Percentiles rank a stretch among this genome's conserved stretches.
These are phyloP conservation scores for Fragaria ananassa DNA, from an alignment of 306 rosid species.

Conservation along the genomic window DNA sequence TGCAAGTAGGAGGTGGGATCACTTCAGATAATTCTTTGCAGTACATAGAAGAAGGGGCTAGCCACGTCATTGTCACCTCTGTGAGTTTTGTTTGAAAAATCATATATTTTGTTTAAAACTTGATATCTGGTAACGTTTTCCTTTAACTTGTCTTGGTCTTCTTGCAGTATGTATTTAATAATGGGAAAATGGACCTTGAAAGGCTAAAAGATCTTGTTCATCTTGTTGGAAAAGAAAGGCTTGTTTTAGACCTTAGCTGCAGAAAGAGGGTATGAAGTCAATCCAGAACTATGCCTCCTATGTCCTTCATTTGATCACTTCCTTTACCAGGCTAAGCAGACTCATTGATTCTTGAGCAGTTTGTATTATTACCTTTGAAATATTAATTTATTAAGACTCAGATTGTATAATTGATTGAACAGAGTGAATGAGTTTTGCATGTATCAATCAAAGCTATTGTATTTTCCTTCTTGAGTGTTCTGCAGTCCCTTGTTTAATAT, in stretches of 20 bases:
- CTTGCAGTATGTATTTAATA: constrained; percentile 76
- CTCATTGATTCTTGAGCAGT: background rate
- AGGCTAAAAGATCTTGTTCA: constrained; percentile 77
- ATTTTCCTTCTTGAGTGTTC: background rate
- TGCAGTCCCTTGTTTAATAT: background rate
- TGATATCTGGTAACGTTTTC: background rate
- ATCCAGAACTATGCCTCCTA: background rate
- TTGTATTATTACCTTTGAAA: background rate
- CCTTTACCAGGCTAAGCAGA: background rate
- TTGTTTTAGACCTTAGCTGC: constrained; percentile 97
- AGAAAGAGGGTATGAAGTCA: constrained; percentile 65
- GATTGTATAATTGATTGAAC: background rate
- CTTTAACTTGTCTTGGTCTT: constrained; percentile 6
- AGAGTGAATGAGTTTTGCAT: background rate
- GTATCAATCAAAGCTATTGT: background rate
- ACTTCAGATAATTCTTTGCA: constrained; percentile 73
- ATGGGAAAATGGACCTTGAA: constrained; percentile 86
- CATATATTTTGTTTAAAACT: background rate
- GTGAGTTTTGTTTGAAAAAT: constrained; percentile 33
- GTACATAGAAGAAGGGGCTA: constrained; percentile 86
- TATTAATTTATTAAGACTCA: background rate
- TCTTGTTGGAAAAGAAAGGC: constrained; percentile 79
- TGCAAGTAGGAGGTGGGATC: constrained; percentile 97
- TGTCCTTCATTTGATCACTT: background rate
- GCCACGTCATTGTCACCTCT: constrained; percentile 94